These are phyloP conservation scores for Mallotus repandus DNA, from an alignment of 441 rosid species.

Conservation along the genomic window DNA sequence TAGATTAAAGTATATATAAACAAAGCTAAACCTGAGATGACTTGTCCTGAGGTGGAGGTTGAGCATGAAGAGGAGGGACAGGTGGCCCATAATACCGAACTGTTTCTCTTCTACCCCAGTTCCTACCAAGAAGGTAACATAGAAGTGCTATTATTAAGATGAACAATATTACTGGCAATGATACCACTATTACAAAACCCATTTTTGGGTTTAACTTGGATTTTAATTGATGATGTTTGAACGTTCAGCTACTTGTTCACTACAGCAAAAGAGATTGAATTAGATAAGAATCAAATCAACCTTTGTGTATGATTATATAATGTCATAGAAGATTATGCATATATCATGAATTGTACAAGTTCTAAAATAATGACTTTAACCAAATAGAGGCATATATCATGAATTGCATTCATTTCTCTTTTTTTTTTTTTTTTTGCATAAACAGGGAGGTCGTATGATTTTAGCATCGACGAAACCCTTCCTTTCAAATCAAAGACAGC, in stretches of 20 bases:
- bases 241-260: neutral
- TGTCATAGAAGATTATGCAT: too few species aligned
- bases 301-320: too few species aligned
- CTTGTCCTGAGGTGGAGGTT: slow-evolving; percentile 7
- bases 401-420: too few species aligned
- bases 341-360: too few species aligned
- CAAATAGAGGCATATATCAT: too few species aligned
- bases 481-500: too few species aligned
- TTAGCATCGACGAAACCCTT: too few species aligned
- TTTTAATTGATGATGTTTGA: too few species aligned
- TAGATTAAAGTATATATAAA: neutral
- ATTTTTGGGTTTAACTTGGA: slow-evolving; percentile 13
- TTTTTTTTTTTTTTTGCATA: too few species aligned
- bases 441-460: too few species aligned
- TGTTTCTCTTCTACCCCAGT: slow-evolving; percentile 26
- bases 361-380: too few species aligned
- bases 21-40: slow-evolving; percentile 9
- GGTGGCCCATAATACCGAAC: slow-evolving; percentile 27
- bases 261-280: slow-evolving; percentile 2
- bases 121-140: slow-evolving; percentile 46
- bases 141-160: slow-evolving; percentile 44
- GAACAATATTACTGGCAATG: slow-evolving; percentile 43
- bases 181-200: slow-evolving; percentile 40
- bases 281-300: neutral
- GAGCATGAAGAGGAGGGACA: slow-evolving; percentile 27